Evolutionary conservation across 1,284 basidiomycete species (phyloP).

Genomic region (Puccinia horiana): DNA sequence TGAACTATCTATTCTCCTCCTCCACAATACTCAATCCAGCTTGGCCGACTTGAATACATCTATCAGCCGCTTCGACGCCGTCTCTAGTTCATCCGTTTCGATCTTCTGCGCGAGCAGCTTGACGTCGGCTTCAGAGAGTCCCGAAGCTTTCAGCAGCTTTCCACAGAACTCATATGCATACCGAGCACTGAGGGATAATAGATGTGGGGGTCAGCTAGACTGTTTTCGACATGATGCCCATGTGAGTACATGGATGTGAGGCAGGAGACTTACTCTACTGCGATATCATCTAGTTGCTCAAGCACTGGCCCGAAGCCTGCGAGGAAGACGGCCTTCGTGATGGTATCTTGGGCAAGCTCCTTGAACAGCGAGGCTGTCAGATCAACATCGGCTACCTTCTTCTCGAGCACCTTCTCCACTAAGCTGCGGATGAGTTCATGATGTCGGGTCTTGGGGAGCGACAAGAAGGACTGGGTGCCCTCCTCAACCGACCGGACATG

Average conservation of each 20-base stretch:
- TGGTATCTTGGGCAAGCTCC: not conserved
- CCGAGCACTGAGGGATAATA: not conserved
- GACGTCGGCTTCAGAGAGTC: slow-evolving; percentile 15
- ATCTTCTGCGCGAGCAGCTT: slow-evolving; percentile 13
- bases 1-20: too few relatives aligned
- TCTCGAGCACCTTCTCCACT: slow-evolving; percentile 8
- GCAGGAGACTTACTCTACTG: slow-evolving; percentile 26
- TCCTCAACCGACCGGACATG: slow-evolving; percentile 13
- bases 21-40: not conserved
- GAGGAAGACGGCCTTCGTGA: not conserved
- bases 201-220: not conserved
- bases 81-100: slow-evolving; percentile 5
- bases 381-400: not conserved
- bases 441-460: not conserved
- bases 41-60: slow-evolving; percentile 11
- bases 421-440: not conserved
- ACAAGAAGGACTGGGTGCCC: not conserved
- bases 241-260: not conserved
- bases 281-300: slow-evolving; percentile 14
- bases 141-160: not conserved
- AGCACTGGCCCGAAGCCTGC: slow-evolving; percentile 18
- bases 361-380: not conserved
- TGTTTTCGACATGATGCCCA: not conserved
- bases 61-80: not conserved
- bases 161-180: slow-evolving; percentile 31